Base-by-base conservation (phyloP, 768 basidiomycete species). In the Trametes elegans region DNA sequence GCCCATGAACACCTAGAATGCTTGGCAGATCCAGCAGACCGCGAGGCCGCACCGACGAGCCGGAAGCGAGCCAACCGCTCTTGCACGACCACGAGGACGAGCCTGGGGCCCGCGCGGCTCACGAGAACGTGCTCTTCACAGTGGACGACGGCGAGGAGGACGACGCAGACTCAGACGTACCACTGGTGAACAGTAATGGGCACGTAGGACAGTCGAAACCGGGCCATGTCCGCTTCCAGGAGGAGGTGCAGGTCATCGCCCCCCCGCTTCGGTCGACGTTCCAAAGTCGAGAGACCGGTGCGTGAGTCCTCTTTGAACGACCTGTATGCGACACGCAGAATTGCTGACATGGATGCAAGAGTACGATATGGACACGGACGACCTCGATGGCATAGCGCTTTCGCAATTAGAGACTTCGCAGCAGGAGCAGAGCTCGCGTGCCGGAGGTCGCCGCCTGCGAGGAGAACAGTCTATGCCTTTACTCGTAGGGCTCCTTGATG, bases 351-450 rank as follows among this genome's bases (percentile, higher is more conserved):
- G 45, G 57, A 40, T 57, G 32, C 2, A 39, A 94, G 92, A 90
- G 66, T 96, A 77, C 68, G 93, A 95, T 11, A 79, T 90, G 18
- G 93, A 95, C 65, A 76, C 82, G 0, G 92, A 94, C 68, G 90
- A 91, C 19, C 70, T 93, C 11, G 90, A 91, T 49, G 85, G 85
- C 5, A 60, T 64, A 7, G 60, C 65, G 1, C 24, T 68, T 3
- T 63, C 63, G 14, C 71, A 72, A 46, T 62, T 62, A 57, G 72
- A 72, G 35, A 65, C 71, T 35, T 70, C 45, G 26, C 29, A 59
- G 50, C 66, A 58, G 64, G 68, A 54, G 56, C 18, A 62, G 68
- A 51, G 59, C 63, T 62, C 64, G 67, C 49, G 45, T 66, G n/a
- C 36, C 0, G 47, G 47, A 26, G 68, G 75, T 31, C 71, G 70